Evolutionary conservation across 805 yeast species (phyloP), one percentile per base, ranked within the genome.

Genomic region (Starmera dryadoides): DNA sequence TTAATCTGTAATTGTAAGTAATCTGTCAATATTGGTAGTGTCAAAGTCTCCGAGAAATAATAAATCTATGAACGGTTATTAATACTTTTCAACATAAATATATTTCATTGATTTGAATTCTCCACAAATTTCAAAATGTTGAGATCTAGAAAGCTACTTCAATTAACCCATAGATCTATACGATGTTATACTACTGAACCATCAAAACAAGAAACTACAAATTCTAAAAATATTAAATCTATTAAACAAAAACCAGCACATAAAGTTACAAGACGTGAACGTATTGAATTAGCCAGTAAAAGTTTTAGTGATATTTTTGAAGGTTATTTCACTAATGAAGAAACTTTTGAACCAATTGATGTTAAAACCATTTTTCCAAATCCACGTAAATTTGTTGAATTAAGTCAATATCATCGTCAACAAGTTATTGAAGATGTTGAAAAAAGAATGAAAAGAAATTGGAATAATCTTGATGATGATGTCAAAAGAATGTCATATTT

Each of bases 401-500:
- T 40, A 51, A 18, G 58, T 57, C 49, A 66, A 55, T 51, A 75
- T 28, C 81, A 73, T 45, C 79, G 79, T 49, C 77, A 80, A 36
- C 81, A 77, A 46, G 71, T 70, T 16, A 60, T 73, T 22, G 68
- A 69, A 31, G 81, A 77, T 42, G 58, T 79, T 56, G 56, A 71
- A 46, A 52, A 74, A 21, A 60, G 62, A 41, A 63, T 60, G 51
- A 77, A 72, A 45, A 66, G 66, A 38, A 66, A 71, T 39, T 84
- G 94, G 94, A 55, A 56, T 2, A 58, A 63, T 31, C 46, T 81
- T 34, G 64, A 75, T 4, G 43, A 43, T 11, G 68, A 72, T 37
- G 71, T 71, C 38, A 81, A 81, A 52, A 64, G 71, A 44, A 63
- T 81, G 45, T 69, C 76, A 9, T 81, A 77, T 55, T 79, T 70